phyloP scores from a whole-genome alignment of 352 stramenopile species.

The Detonula confervacea region DNA sequence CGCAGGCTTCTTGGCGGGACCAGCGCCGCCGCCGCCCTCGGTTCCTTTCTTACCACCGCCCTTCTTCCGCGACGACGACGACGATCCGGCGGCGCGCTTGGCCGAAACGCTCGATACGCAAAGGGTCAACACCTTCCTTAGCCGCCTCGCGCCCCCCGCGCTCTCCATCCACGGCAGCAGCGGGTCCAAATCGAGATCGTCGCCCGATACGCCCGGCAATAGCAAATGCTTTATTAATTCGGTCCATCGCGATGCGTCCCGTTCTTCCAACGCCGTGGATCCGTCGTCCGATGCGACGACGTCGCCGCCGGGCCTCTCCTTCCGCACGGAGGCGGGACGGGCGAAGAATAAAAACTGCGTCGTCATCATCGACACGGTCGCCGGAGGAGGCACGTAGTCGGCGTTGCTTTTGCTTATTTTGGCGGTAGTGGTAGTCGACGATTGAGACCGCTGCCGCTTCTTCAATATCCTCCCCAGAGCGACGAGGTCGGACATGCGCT shows the following conservation, averaged over 20 bases:
- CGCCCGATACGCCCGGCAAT: constrained; percentile 60
- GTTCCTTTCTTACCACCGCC: constrained; percentile 1
- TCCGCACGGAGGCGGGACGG: constrained; percentile 29
- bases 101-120: constrained; percentile 55
- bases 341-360: constrained; percentile 76
- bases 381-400: constrained; percentile 69
- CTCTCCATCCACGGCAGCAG: constrained; percentile 68
- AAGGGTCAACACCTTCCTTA: constrained; percentile 64
- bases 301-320: constrained; percentile 10
- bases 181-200: constrained; percentile 69
- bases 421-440: too few species aligned
- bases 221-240: constrained; percentile 64
- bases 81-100: constrained; percentile 5
- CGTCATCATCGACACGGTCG: constrained; percentile 65
- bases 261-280: constrained; percentile 39
- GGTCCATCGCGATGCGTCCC: constrained; percentile 48
- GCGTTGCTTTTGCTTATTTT: too few species aligned
- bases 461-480: constrained; percentile 62
- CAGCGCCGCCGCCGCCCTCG: constrained; percentile 3
- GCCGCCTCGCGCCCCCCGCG: constrained; percentile 46
- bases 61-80: too few species aligned
- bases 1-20: too few species aligned
- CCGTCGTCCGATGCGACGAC: constrained; percentile 14
- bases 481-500: constrained; percentile 69
- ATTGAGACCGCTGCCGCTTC: too few species aligned